Evolutionary conservation across 768 basidiomycete species (phyloP).

Genomic region (Aureoboletus auriporus): DNA sequence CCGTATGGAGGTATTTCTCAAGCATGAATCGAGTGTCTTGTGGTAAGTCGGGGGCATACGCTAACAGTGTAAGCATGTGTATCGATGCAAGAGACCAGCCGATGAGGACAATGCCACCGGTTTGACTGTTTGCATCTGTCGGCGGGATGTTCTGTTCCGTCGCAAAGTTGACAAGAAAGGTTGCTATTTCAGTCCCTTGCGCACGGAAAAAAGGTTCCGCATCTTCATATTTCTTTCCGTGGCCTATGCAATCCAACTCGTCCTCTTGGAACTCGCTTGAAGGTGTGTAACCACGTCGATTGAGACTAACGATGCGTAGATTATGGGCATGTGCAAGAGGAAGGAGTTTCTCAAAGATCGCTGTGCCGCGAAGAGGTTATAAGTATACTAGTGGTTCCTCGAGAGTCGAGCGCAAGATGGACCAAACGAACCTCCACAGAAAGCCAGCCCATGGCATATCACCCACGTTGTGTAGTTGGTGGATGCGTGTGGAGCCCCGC

Average conservation of each 20-base stretch:
- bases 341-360: slow-evolving; percentile 16
- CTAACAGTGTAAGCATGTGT: slow-evolving; percentile 7
- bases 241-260: slow-evolving; percentile 9
- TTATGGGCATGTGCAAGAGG: slow-evolving; percentile 19
- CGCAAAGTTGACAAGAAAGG: slow-evolving; percentile 16
- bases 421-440: slow-evolving; percentile 15
- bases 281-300: slow-evolving; percentile 25
- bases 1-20: slow-evolving; percentile 16
- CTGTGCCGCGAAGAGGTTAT: neutral
- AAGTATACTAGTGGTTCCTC: too few species aligned
- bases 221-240: slow-evolving; percentile 13
- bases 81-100: slow-evolving; percentile 19
- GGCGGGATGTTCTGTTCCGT: slow-evolving; percentile 10
- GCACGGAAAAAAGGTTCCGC: slow-evolving; percentile 12
- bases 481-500: slow-evolving; percentile 12
- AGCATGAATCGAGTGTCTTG: slow-evolving; percentile 5
- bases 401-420: neutral
- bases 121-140: neutral
- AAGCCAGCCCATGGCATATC: slow-evolving; percentile 15
- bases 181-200: slow-evolving; percentile 18
- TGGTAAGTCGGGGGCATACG: slow-evolving; percentile 9
- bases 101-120: slow-evolving; percentile 15
- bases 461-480: slow-evolving; percentile 19
- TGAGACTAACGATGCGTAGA: slow-evolving; percentile 19
- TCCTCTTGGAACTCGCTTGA: slow-evolving; percentile 20